Percentiles rank a stretch among this genome's conserved stretches.
Evolutionary conservation across 345 rosid species (phyloP).

Genomic region (Gossypium sturtianum): DNA sequence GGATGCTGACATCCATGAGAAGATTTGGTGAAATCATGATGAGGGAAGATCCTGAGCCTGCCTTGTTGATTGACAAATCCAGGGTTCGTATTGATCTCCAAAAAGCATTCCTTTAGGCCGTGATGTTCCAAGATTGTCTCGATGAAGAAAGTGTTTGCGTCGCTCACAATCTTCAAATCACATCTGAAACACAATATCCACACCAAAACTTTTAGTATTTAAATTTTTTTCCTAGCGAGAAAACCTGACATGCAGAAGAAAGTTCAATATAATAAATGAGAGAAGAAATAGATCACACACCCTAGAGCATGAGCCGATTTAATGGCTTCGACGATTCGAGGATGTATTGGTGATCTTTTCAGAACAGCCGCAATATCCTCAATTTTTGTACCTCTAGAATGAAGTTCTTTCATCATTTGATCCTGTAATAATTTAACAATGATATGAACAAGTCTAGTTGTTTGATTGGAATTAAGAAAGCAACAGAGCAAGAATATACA

Average conservation of each 20-base stretch:
- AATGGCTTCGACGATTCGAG: constrained; percentile 57
- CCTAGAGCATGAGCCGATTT: constrained; percentile 76
- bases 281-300: constrained; percentile 28
- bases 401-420: constrained; percentile 72
- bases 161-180: background rate
- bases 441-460: background rate
- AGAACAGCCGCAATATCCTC: constrained; percentile 48
- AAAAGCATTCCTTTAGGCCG: background rate
- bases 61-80: background rate
- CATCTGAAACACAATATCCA: background rate
- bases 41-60: background rate
- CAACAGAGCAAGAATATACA: too few relatives aligned
- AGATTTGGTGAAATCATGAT: background rate
- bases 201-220: background rate
- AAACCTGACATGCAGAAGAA: background rate
- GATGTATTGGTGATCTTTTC: constrained; percentile 52
- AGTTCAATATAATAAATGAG: background rate
- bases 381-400: constrained; percentile 47
- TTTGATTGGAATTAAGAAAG: background rate
- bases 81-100: background rate
- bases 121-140: background rate
- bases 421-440: constrained; percentile 38
- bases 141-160: background rate
- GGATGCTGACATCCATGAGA: background rate
- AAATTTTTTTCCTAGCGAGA: background rate